These are phyloP conservation scores for Paspalum vaginatum DNA, from an alignment of 176 grass and related monocot species.

Conservation along the genomic window DNA sequence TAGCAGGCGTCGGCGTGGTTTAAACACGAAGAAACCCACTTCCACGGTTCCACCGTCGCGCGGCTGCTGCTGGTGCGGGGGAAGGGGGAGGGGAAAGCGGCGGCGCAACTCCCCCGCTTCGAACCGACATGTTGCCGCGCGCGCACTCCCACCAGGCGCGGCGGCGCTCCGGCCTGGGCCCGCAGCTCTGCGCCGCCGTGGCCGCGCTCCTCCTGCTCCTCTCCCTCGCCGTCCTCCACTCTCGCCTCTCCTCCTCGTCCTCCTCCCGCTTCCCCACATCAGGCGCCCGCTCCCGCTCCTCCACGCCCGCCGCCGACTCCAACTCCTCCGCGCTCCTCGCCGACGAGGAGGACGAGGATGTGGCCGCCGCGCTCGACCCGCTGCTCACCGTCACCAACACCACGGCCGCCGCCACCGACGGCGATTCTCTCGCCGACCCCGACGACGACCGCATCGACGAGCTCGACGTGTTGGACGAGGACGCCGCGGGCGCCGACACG, in stretches of 20 bases:
- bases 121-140: conserved; percentile 58
- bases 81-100: conserved; percentile 19
- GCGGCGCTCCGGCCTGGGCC: conserved; percentile 68
- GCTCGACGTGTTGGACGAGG: conserved; percentile 82
- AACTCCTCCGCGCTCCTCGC: conserved; percentile 43
- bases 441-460: conserved; percentile 85
- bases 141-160: conserved; percentile 63
- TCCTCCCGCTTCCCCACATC: conserved; percentile 33
- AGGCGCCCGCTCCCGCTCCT: conserved; percentile 27
- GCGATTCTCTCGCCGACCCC: conserved; percentile 19
- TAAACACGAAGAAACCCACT: conserved; percentile 35
- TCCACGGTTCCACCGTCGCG: background rate
- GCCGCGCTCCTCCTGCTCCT: conserved; percentile 81
- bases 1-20: conserved; percentile 39
- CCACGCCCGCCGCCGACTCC: conserved; percentile 24
- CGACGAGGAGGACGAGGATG: conserved; percentile 44
- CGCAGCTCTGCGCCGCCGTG: conserved; percentile 67
- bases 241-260: conserved; percentile 60
- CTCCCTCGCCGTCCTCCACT: conserved; percentile 86
- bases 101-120: conserved; percentile 30
- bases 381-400: conserved; percentile 38
- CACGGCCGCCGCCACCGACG: conserved; percentile 10
- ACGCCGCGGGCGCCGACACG: conserved; percentile 23
- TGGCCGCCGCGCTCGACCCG: conserved; percentile 37
- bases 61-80: conserved; percentile 34